Evolutionary conservation across 2,329 filamentous ascomycete species (phyloP).

Genomic region (Ophiostoma ulmi): DNA sequence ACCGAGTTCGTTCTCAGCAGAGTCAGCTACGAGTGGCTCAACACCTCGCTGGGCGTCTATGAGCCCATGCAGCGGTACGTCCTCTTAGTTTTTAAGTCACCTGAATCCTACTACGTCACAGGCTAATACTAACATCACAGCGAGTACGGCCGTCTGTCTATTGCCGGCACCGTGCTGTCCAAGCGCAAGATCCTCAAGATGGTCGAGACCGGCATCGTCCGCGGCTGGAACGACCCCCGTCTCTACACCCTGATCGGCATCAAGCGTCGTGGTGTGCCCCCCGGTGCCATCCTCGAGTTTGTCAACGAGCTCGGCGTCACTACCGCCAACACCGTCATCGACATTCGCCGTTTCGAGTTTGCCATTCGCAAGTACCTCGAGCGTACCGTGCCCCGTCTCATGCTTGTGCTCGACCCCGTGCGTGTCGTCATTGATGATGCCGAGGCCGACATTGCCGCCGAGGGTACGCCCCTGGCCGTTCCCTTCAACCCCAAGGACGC

Average conservation of each 20-base stretch:
- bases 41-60: constrained; percentile 75
- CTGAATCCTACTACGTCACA: too few relatives aligned
- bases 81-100: neutral
- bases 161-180: constrained; percentile 78
- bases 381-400: constrained; percentile 77
- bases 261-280: constrained; percentile 77
- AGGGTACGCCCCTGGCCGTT: constrained; percentile 55
- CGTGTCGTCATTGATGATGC: constrained; percentile 76
- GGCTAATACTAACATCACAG: constrained; percentile 39
- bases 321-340: constrained; percentile 72
- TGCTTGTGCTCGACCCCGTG: constrained; percentile 83
- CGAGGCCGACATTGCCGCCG: constrained; percentile 29
- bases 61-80: constrained; percentile 75
- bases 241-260: constrained; percentile 84
- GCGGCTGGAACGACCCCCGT: constrained; percentile 86
- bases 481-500: constrained; percentile 82
- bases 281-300: constrained; percentile 82
- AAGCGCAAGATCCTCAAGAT: constrained; percentile 81
- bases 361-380: constrained; percentile 82
- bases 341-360: constrained; percentile 78
- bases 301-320: constrained; percentile 90
- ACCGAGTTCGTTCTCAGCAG: constrained; percentile 57
- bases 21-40: constrained; percentile 84
- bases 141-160: constrained; percentile 66
- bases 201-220: constrained; percentile 69